These are phyloP conservation scores for Breynia disticha DNA, from an alignment of 441 rosid species.

Conservation along the genomic window DNA sequence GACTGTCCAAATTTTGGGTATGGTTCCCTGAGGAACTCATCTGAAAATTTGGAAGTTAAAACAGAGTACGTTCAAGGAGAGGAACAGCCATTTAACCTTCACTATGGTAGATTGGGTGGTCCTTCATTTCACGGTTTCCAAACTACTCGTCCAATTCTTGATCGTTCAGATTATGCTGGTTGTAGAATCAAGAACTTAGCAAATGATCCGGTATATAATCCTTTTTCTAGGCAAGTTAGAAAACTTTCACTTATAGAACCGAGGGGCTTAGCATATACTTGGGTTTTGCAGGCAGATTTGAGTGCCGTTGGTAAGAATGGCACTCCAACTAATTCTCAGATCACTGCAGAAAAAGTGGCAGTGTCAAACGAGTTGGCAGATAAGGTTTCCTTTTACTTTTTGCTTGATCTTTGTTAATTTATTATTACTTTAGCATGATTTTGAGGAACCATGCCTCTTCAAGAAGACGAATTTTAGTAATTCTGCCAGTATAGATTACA, in stretches of 20 bases:
- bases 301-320: slow-evolving; percentile 19
- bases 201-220: slow-evolving; percentile 50
- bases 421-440: too few relatives aligned
- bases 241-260: slow-evolving; percentile 5
- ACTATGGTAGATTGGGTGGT: slow-evolving; percentile 31
- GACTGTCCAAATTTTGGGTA: slow-evolving; percentile 46
- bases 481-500: too few relatives aligned
- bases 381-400: slow-evolving; percentile 22
- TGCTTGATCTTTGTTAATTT: background rate
- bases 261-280: slow-evolving; percentile 8
- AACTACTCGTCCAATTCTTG: slow-evolving; percentile 9
- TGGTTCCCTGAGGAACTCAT: slow-evolving; percentile 27
- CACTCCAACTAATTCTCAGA: slow-evolving; percentile 16
- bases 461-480: too few relatives aligned
- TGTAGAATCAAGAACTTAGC: slow-evolving; percentile 23
- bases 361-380: slow-evolving; percentile 20
- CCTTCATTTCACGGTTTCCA: slow-evolving; percentile 33
- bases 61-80: slow-evolving; percentile 42
- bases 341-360: slow-evolving; percentile 18
- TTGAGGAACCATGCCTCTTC: too few relatives aligned
- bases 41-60: slow-evolving; percentile 35
- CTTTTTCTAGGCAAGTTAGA: slow-evolving; percentile 1
- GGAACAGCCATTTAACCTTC: slow-evolving; percentile 32
- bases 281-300: slow-evolving; percentile 29
- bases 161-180: slow-evolving; percentile 28